Evolutionary conservation across 208 protist genomes (phyloP).

Genomic region (Leishmania braziliensis): DNA sequence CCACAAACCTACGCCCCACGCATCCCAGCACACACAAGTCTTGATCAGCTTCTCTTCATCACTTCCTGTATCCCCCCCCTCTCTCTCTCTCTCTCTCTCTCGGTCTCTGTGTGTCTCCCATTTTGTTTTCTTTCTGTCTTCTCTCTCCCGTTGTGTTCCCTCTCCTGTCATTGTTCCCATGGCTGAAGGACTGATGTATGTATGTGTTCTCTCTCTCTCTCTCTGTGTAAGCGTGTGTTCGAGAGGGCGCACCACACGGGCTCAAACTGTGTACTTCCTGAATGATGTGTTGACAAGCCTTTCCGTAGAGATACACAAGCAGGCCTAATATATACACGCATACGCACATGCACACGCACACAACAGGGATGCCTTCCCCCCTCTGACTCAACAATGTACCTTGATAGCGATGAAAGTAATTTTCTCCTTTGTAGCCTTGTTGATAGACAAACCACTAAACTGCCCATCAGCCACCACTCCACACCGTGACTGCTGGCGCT

Average conservation of each 20-base stretch:
- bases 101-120: neutral
- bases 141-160: too few relatives aligned
- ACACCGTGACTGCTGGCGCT: neutral
- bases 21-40: too few relatives aligned
- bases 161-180: too few relatives aligned
- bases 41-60: too few relatives aligned
- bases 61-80: neutral
- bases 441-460: neutral
- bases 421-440: neutral
- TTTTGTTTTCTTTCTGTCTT: neutral
- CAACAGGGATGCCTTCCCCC: neutral
- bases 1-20: too few relatives aligned
- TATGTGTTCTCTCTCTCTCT: slow-evolving; percentile 2
- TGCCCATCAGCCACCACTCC: neutral
- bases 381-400: neutral
- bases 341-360: too few relatives aligned
- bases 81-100: neutral
- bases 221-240: neutral
- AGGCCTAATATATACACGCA: neutral
- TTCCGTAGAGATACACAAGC: neutral
- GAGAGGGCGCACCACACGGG: neutral
- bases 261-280: neutral
- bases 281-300: neutral
- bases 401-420: neutral
- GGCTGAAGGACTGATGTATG: neutral